These are phyloP conservation scores for Naegleria lovaniensis DNA, from an alignment of 208 protist species.

Conservation along the genomic window DNA sequence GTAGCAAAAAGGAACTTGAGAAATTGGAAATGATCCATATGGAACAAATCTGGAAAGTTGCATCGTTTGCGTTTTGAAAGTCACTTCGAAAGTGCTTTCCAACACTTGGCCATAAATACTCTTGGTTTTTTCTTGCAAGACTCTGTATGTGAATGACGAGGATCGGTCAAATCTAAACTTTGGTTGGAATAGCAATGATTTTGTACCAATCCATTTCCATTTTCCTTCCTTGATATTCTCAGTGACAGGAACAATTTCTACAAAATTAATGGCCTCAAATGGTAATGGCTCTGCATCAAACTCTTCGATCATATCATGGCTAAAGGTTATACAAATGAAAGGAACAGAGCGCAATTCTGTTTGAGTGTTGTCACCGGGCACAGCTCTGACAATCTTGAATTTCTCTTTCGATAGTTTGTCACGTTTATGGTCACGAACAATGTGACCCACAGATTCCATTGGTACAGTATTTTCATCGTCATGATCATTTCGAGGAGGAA, in stretches of 20 bases:
- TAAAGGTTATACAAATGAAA: neutral
- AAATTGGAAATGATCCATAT: neutral
- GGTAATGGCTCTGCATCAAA: neutral
- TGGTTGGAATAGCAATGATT: neutral
- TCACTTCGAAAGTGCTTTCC: neutral
- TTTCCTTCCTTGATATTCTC: neutral
- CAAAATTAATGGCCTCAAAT: neutral
- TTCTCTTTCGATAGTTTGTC: neutral
- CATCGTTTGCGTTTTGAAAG: neutral
- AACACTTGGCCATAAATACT: neutral
- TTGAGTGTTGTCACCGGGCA: neutral
- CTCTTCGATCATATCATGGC: slow-evolving; percentile 5
- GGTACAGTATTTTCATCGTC: neutral
- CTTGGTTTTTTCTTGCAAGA: neutral
- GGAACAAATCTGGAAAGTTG: neutral
- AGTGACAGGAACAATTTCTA: neutral
- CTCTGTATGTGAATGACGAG: neutral
- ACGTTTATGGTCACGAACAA: neutral
- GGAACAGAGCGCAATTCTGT: neutral
- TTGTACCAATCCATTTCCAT: neutral
- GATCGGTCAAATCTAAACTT: neutral
- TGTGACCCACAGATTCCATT: neutral
- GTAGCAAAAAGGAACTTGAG: neutral
- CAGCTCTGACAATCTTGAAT: neutral
- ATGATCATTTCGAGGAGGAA: neutral